Evolutionary conservation across 129 eudicot genomes (phyloP).

Genomic region (Tagetes erecta): DNA sequence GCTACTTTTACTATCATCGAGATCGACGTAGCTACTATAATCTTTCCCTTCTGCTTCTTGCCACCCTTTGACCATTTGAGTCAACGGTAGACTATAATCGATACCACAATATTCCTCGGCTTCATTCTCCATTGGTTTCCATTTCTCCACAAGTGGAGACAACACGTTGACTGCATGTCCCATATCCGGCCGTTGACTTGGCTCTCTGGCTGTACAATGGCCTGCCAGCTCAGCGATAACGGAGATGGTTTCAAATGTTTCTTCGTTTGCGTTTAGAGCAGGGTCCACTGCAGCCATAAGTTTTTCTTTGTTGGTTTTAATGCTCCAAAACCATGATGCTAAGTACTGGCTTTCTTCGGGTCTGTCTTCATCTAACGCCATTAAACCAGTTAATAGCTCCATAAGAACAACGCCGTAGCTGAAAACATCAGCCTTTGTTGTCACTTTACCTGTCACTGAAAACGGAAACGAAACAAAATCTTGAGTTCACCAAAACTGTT

Average conservation of each 20-base stretch:
- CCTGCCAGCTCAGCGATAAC: slow-evolving; percentile 85
- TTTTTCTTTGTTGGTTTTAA: slow-evolving; percentile 64
- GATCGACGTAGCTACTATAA: slow-evolving; percentile 53
- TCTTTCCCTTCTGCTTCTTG: slow-evolving; percentile 91
- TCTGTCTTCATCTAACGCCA: slow-evolving; percentile 89
- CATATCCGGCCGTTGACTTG: slow-evolving; percentile 92
- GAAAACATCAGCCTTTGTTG: slow-evolving; percentile 91
- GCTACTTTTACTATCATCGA: slow-evolving; percentile 89
- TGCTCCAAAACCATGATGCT: slow-evolving; percentile 93
- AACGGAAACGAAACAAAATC: not conserved
- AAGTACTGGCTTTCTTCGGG: slow-evolving; percentile 94
- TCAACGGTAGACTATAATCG: slow-evolving; percentile 90
- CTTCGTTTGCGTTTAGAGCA: slow-evolving; percentile 62
- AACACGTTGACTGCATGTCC: slow-evolving; percentile 89
- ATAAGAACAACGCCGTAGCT: slow-evolving; percentile 93
- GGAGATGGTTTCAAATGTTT: slow-evolving; percentile 60
- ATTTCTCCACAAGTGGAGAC: slow-evolving; percentile 88
- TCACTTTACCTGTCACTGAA: slow-evolving; percentile 93
- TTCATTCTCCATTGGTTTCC: slow-evolving; percentile 86
- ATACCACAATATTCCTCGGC: slow-evolving; percentile 89
- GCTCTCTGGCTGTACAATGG: slow-evolving; percentile 96
- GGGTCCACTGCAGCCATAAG: slow-evolving; percentile 74
- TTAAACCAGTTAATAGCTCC: slow-evolving; percentile 94
- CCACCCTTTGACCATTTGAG: slow-evolving; percentile 98
- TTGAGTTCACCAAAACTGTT: not conserved